Percentiles rank a stretch among this genome's conserved stretches.
phyloP scores from a whole-genome alignment of 2,329 filamentous ascomycete species.

The Monascus ruber region DNA sequence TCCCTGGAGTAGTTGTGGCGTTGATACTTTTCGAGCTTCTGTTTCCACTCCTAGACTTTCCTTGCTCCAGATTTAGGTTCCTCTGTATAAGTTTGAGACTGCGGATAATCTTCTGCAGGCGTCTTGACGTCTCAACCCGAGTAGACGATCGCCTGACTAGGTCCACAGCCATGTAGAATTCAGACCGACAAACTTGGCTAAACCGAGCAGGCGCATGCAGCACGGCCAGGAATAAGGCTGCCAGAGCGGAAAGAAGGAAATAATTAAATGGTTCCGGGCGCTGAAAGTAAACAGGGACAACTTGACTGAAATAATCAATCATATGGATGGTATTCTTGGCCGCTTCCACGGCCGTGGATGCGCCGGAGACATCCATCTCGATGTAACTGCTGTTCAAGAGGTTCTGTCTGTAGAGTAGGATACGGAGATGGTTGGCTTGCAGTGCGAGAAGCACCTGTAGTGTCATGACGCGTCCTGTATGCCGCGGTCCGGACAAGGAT shows the following conservation, averaged over 20 bases:
- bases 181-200: constrained; percentile 22
- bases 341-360: constrained; percentile 31
- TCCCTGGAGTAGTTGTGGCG: too few species aligned
- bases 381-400: constrained; percentile 31
- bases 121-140: constrained; percentile 44
- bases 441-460: constrained; percentile 35
- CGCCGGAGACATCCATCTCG: constrained; percentile 21
- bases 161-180: constrained; percentile 47
- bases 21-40: not conserved
- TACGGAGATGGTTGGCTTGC: constrained; percentile 36
- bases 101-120: constrained; percentile 48
- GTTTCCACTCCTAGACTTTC: not conserved
- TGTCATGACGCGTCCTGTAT: constrained; percentile 27
- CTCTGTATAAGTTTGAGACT: constrained; percentile 47
- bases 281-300: constrained; percentile 28
- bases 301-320: constrained; percentile 25
- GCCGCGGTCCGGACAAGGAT: constrained; percentile 5
- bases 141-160: constrained; percentile 48
- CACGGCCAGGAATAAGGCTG: constrained; percentile 34
- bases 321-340: constrained; percentile 29
- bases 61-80: constrained; percentile 37
- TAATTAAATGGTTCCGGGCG: constrained; percentile 33
- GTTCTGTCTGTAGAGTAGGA: constrained; percentile 35
- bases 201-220: constrained; percentile 35
- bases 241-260: constrained; percentile 30